Evolutionary conservation across 768 basidiomycete species (phyloP).

Genomic region (Psilocybe sp.): DNA sequence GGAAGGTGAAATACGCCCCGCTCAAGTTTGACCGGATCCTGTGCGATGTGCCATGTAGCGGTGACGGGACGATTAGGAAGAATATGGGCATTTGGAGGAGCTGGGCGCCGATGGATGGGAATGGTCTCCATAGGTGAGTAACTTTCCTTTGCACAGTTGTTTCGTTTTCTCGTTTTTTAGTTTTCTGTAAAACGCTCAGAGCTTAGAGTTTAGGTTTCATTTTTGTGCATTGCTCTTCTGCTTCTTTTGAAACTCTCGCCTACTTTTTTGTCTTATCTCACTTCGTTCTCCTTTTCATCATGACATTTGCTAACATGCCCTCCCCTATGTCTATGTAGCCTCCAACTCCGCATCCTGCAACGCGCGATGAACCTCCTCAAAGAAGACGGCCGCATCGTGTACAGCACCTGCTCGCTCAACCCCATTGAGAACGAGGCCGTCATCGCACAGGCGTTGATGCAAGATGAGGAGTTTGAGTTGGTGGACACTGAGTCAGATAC

Average conservation of each 20-base stretch:
- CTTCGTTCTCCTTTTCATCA: too few species aligned
- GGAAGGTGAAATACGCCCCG: constrained; percentile 16
- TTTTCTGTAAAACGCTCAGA: too few species aligned
- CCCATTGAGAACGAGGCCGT: constrained; percentile 98
- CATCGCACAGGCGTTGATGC: constrained; percentile 75
- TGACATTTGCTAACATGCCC: too few species aligned
- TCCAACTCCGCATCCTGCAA: constrained; percentile 89
- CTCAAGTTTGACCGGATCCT: constrained; percentile 85
- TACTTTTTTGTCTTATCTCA: too few species aligned
- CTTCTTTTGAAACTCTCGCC: too few species aligned
- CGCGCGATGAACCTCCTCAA: constrained; percentile 91
- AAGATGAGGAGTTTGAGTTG: constrained; percentile 54
- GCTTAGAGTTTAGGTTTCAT: too few species aligned
- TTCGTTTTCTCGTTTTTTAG: neutral
- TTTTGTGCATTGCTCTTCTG: too few species aligned
- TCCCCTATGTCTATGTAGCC: constrained; percentile 49
- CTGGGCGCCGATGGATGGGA: constrained; percentile 88
- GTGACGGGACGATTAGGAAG: constrained; percentile 94
- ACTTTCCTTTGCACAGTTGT: neutral
- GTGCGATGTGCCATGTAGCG: constrained; percentile 97
- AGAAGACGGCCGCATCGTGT: constrained; percentile 84
- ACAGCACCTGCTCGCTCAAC: constrained; percentile 97
- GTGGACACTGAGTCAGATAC: neutral
- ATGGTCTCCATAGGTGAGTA: constrained; percentile 79
- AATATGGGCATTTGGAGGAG: constrained; percentile 93